Base-by-base conservation (phyloP, 352 stramenopile species). In the Phytophthora litchii region DNA sequence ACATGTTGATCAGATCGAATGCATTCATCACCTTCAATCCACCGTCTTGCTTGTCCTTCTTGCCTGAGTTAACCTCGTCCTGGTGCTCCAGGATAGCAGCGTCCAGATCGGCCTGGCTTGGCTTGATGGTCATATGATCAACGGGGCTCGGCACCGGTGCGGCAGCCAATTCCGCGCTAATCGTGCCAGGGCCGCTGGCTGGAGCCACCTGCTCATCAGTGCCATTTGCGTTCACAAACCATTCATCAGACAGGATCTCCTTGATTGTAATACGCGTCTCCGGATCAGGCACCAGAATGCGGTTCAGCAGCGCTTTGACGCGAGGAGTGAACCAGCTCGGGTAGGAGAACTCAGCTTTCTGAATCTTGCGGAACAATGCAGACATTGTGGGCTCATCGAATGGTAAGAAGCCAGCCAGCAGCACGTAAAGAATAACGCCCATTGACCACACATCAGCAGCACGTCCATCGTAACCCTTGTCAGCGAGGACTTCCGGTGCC, bases 351-450 rank as follows among this genome's bases (percentile, higher is more conserved):
- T 98, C 91, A 29, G 91, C 96, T 55, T 92, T 96, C 64, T 98
- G 92, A 66, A 99, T 99, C 76, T 98, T 98, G 48, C 88, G 82
- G 74, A 99, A 99, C 8, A 99, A 78, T 38, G 89, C 93, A 40
- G 89, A 93, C 88, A 99, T 98, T 3, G 89, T 97, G 1, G 88
- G 86, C 57, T 98, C 94, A 59, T 98, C 94, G 51, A 98, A 98
- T 31, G 94, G 94, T 31, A 98, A 67, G 64, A 97, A 98, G 10
- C 94, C 94, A 27, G 88, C 88, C 35, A 97, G 81, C 54, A 97
- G 64, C 31, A 96, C 89, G 72, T 99, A 99, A 29, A 99, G 80
- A 56, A 99, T 99, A 14, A 99, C 97, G 45, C 98, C 98, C 58
- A 97, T 97, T 35, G 90, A 98, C 97, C 98, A 99, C 19, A 99